Conservation (phyloP, 2,329 filamentous ascomycete species). For the Calonectria henricotiae region DNA sequence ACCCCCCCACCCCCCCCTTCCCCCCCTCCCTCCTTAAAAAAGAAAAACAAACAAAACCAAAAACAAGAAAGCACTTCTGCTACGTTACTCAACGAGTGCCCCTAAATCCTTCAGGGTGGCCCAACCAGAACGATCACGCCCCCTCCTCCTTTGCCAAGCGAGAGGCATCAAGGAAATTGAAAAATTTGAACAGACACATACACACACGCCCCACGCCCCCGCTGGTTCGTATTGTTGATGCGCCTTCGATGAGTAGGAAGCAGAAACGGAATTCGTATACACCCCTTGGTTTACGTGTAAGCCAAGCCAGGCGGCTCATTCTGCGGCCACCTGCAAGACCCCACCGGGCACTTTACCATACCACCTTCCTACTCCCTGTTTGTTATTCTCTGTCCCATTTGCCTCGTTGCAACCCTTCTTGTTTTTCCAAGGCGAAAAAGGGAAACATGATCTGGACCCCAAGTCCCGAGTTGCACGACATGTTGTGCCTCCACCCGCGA, state of each 20-base stretch:
- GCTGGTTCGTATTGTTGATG: constrained; percentile 14
- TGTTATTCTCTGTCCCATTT: background rate
- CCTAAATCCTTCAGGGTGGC: background rate
- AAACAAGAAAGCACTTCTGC: background rate
- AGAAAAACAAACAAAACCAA: too few species aligned
- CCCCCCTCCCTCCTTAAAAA: too few species aligned
- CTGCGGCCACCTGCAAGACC: background rate
- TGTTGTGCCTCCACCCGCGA: constrained; percentile 1
- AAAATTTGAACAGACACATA: background rate
- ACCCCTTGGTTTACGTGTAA: background rate
- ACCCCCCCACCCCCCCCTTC: too few species aligned
- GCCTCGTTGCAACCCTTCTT: background rate
- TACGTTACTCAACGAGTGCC: constrained; percentile 7
- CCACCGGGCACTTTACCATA: background rate
- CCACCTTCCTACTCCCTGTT: background rate
- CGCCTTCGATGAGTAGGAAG: background rate
- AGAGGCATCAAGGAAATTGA: background rate
- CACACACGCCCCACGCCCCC: background rate
- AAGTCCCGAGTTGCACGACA: constrained; percentile 5
- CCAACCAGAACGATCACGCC: background rate
- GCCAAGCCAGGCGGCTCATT: constrained; percentile 6
- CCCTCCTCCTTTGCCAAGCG: constrained; percentile 15
- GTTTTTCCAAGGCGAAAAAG: background rate
- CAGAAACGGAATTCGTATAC: constrained; percentile 3
- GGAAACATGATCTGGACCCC: background rate